These are phyloP conservation scores for Raffaelea ambrosiae DNA, from an alignment of 2,329 filamentous ascomycete genomes.

Conservation along the genomic window DNA sequence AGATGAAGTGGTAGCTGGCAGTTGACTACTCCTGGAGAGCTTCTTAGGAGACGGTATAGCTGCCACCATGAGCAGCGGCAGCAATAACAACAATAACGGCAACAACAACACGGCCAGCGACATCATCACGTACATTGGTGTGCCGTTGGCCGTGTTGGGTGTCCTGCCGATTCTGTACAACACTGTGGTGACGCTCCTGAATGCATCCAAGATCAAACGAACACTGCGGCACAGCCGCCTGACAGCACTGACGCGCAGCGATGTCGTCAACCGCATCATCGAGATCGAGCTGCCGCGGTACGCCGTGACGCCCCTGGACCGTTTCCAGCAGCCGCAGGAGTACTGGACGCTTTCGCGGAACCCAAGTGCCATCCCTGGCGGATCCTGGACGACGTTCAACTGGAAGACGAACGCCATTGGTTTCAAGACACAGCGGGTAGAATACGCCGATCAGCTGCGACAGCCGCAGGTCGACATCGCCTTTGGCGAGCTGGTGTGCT, in stretches of 20 bases:
- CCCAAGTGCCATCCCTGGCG: conserved; percentile 47
- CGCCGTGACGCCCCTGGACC: conserved; percentile 52
- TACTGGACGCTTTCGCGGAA: conserved; percentile 50
- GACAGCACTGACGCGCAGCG: conserved; percentile 51
- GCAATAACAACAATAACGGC: conserved; percentile 1
- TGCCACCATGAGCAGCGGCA: too few species aligned
- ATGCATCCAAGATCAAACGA: conserved; percentile 50
- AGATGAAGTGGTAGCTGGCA: too few species aligned
- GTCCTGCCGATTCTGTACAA: conserved; percentile 61
- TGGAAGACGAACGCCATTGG: conserved; percentile 57
- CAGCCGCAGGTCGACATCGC: conserved; percentile 43
- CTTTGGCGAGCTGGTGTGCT: conserved; percentile 53
- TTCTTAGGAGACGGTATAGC: too few species aligned
- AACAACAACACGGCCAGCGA: conserved; percentile 18
- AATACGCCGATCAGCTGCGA: conserved; percentile 49
- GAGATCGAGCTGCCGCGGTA: conserved; percentile 59
- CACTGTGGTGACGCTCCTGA: conserved; percentile 49
- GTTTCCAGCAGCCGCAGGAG: conserved; percentile 39
- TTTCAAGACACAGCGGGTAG: conserved; percentile 52
- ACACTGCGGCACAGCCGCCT: conserved; percentile 49
- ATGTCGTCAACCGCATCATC: conserved; percentile 57
- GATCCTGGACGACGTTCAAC: conserved; percentile 57
- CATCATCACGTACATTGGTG: conserved; percentile 26
- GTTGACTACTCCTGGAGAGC: too few species aligned
- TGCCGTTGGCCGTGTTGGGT: conserved; percentile 25